Percentiles rank a stretch among this genome's conserved stretches.
Conservation (phyloP, 176 grass and related monocot genomes). For the Avena insularis region DNA sequence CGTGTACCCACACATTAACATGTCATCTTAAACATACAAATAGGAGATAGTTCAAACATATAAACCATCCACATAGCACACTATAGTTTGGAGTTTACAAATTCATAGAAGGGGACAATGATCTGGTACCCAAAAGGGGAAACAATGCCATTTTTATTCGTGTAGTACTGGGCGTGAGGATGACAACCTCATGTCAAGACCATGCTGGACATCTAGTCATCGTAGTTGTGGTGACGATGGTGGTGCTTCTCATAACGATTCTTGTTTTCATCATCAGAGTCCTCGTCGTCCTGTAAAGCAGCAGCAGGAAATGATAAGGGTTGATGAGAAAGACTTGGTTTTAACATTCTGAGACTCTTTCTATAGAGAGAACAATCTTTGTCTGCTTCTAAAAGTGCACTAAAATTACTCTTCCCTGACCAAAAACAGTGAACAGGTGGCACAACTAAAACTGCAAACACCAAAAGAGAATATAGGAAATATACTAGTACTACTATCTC, state of each 20-base stretch:
- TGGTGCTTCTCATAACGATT: slow-evolving; percentile 52
- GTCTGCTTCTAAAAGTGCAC: not conserved
- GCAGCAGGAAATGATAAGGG: not conserved
- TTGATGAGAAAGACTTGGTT: not conserved
- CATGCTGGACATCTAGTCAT: slow-evolving; percentile 43
- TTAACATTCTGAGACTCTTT: not conserved
- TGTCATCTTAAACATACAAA: slow-evolving; percentile 5
- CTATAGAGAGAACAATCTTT: not conserved
- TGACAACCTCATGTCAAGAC: not conserved
- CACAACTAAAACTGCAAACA: not conserved
- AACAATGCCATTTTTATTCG: slow-evolving; percentile 64
- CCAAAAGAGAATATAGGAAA: not conserved
- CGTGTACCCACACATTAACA: not conserved
- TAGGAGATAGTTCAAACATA: not conserved
- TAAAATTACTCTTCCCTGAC: slow-evolving; percentile 1
- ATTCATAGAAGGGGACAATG: not conserved
- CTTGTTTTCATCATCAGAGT: slow-evolving; percentile 74
- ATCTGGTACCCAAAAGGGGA: slow-evolving; percentile 1
- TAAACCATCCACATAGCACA: slow-evolving; percentile 17
- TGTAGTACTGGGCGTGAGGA: slow-evolving; percentile 24
- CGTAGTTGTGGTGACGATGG: slow-evolving; percentile 48
- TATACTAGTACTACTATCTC: too few relatives aligned
- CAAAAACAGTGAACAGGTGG: not conserved
- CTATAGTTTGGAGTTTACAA: not conserved
- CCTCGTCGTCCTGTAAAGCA: slow-evolving; percentile 51